These are phyloP conservation scores for Parafenestella ontariensis DNA, from an alignment of 2,329 filamentous ascomycete species.

Conservation along the genomic window DNA sequence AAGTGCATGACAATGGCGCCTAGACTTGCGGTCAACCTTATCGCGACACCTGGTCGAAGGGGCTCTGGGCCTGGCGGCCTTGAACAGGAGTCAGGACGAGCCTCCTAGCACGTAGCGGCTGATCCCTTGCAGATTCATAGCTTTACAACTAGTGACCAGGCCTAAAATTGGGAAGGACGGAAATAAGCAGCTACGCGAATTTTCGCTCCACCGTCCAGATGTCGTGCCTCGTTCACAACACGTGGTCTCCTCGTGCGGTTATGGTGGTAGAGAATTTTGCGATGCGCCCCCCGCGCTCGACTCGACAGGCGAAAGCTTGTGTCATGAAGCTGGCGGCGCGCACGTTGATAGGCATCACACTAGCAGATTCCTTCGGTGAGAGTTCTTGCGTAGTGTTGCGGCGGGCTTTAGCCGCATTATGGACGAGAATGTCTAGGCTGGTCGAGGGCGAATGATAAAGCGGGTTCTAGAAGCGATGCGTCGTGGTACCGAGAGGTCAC, in stretches of 20 bases:
- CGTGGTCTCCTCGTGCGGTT: slow-evolving; percentile 60
- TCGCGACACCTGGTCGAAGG: not conserved
- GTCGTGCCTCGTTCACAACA: too few relatives aligned
- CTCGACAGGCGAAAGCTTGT: slow-evolving; percentile 70
- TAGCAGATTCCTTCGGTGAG: slow-evolving; percentile 67
- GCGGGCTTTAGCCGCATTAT: slow-evolving; percentile 69
- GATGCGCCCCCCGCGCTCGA: slow-evolving; percentile 71
- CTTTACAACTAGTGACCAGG: not conserved
- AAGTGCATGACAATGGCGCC: slow-evolving; percentile 18
- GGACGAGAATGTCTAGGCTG: slow-evolving; percentile 76
- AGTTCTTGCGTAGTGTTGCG: slow-evolving; percentile 66
- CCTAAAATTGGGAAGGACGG: not conserved
- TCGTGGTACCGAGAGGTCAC: slow-evolving; percentile 62
- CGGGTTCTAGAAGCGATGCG: slow-evolving; percentile 64
- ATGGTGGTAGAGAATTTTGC: slow-evolving; percentile 65
- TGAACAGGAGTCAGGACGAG: not conserved
- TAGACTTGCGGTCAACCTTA: slow-evolving; percentile 19
- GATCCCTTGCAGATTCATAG: not conserved
- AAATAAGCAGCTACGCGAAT: too few relatives aligned
- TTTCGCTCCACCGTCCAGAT: not conserved
- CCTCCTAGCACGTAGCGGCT: not conserved
- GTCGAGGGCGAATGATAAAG: slow-evolving; percentile 55
- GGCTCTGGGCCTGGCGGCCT: not conserved
- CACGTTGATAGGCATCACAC: slow-evolving; percentile 77
- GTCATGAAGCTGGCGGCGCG: slow-evolving; percentile 77